Conservation (phyloP, 1,284 basidiomycete species). For the Apiotrichum brassicae region DNA sequence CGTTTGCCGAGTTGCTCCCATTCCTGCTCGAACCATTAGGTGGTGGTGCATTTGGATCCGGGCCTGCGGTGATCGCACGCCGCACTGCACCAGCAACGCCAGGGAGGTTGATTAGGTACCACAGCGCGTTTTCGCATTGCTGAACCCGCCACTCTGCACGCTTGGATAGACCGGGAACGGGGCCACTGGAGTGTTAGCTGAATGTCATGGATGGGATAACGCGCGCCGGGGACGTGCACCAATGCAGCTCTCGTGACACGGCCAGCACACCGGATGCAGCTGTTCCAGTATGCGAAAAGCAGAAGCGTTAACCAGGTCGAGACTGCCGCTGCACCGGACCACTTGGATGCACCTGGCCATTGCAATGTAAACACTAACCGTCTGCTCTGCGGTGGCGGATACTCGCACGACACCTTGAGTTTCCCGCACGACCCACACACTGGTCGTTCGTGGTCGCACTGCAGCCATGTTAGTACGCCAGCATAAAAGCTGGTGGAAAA, state of each 20-base stretch:
- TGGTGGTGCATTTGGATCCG: too few species aligned
- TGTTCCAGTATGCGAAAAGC: too few species aligned
- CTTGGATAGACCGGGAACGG: constrained; percentile 16
- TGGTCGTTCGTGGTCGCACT: constrained; percentile 23
- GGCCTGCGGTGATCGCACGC: not conserved
- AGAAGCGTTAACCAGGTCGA: not conserved
- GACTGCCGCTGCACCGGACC: too few species aligned
- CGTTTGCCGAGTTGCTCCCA: too few species aligned
- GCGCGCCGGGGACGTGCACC: too few species aligned
- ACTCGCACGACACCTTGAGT: constrained; percentile 16
- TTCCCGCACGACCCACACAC: constrained; percentile 17
- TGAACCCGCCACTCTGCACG: constrained; percentile 18
- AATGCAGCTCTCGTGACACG: too few species aligned
- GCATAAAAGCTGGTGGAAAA: not conserved
- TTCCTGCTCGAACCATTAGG: too few species aligned
- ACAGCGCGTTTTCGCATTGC: constrained; percentile 19
- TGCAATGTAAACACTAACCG: constrained; percentile 9
- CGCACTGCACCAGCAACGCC: constrained; percentile 10
- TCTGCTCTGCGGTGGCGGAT: constrained; percentile 17
- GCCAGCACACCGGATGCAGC: too few species aligned
- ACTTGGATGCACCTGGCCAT: too few species aligned
- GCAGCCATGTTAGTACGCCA: not conserved
- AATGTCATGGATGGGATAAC: not conserved
- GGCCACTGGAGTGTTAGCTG: constrained; percentile 11
- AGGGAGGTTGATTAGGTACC: constrained; percentile 15